Evolutionary conservation across 495 filamentous ascomycete species (phyloP).

Genomic region (Lentithecium fluviatile): DNA sequence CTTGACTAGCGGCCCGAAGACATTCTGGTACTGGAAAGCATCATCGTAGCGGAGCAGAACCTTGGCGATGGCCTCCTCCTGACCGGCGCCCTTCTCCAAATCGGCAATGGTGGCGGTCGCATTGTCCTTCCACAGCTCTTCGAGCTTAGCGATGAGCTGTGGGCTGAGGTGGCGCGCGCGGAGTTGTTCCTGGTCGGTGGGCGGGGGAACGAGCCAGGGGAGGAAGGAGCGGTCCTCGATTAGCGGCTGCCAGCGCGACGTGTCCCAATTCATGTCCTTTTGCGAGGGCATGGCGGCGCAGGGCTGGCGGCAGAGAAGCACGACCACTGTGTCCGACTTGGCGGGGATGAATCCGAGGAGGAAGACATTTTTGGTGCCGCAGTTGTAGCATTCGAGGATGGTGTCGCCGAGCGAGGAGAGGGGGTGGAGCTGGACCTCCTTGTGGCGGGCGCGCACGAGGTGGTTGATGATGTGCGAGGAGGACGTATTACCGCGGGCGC

Average conservation of each 20-base stretch:
- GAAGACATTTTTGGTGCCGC: constrained; percentile 98
- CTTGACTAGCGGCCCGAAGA: constrained; percentile 96
- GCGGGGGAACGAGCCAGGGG: constrained; percentile 85
- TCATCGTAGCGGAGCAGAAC: constrained; percentile 95
- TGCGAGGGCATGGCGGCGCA: constrained; percentile 91
- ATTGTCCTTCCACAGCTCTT: constrained; percentile 99
- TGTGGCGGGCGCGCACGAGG: constrained; percentile 93
- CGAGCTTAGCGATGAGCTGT: constrained; percentile 93
- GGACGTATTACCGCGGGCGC: constrained; percentile 91
- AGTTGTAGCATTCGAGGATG: constrained; percentile 98
- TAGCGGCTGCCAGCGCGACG: constrained; percentile 93
- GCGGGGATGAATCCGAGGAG: constrained; percentile 99
- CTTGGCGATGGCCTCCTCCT: constrained; percentile 92
- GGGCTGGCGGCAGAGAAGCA: constrained; percentile 92
- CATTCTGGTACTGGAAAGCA: constrained; percentile 98
- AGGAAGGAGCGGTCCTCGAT: constrained; percentile 97
- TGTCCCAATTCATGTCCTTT: constrained; percentile 99
- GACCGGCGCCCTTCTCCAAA: constrained; percentile 86
- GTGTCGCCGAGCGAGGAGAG: constrained; percentile 95
- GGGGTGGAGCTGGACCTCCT: constrained; percentile 97
- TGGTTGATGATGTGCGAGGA: constrained; percentile 99
- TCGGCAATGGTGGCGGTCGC: constrained; percentile 84
- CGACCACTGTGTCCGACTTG: constrained; percentile 97
- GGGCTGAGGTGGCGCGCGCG: constrained; percentile 90
- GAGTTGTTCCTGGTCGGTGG: constrained; percentile 92